Base-by-base conservation (phyloP, 148 eudicot genomes). In the Nyssa sinensis region DNA sequence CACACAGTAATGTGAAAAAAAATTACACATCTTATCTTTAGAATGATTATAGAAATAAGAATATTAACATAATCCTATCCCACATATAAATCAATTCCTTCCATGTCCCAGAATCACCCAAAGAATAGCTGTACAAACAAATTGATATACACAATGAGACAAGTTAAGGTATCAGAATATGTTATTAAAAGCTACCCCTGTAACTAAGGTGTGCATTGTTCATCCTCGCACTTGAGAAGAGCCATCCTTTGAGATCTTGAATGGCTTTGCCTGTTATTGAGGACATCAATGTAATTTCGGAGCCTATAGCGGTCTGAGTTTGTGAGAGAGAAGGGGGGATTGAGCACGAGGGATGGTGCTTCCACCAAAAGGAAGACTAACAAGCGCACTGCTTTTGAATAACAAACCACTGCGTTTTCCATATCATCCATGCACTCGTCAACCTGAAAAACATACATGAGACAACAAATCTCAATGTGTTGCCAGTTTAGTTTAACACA, bases 301-400 rank as follows among this genome's bases (percentile, higher is more conserved):
- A 93, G 87, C 77, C 98, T 86, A 81, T 82, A 80, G 19, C 96
- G 85, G 75, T 93, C 98, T 16, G 94, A 87, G 78, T 78, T 86
- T 29, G 93, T 93, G 41, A 93, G 92, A 47, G 93, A 78, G 84
- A 93, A 93, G 21, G 98, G 98, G 74, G 98, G 98, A 74, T 93
- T 93, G 25, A 93, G 72, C 69, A 91, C 80, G 72, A 93, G 90
- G 3, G 87, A 88, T 21, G 96, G 92, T 44, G 92, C 98, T 79
- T 93, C 98, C 63, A 83, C 87, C 29, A 87, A 87, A 72, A 93
- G 92, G 80, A 93, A 93, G 34, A 57, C 72, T 64, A 93, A 83
- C 69, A 93, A 76, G 44, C 80, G 88, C 72, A 87, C 89, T 23
- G 96, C 92, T 81, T 88, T 91, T 69, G 96, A 83, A 67, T 93